A percentile compares a stretch with the other conserved stretches of the same genome.
Conservation (phyloP, 2,329 filamentous ascomycete genomes). For the Diaporthe longicolla region DNA sequence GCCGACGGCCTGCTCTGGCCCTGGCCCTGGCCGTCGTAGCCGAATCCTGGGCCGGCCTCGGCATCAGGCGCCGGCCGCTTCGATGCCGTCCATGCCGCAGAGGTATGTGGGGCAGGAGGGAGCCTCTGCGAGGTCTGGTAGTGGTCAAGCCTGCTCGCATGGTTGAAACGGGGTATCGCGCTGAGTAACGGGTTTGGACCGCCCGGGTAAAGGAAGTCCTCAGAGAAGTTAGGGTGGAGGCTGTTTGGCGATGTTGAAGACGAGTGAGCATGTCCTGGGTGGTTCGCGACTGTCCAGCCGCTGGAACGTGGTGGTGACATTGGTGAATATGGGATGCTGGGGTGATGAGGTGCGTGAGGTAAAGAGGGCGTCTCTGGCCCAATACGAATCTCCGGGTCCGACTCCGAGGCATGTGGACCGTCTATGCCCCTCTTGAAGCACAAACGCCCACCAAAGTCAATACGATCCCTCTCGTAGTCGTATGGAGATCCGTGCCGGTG, state of each 20-base stretch:
- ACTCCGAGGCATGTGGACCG: constrained; percentile 58
- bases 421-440: constrained; percentile 46
- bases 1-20: constrained; percentile 44
- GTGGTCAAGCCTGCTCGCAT: constrained; percentile 32
- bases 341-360: constrained; percentile 28
- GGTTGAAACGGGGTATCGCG: constrained; percentile 58
- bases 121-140: constrained; percentile 36
- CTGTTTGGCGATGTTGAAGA: constrained; percentile 30
- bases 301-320: constrained; percentile 37
- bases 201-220: constrained; percentile 45
- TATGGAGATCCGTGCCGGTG: constrained; percentile 37
- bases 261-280: constrained; percentile 35
- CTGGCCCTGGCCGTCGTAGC: constrained; percentile 43
- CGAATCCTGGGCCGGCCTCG: constrained; percentile 44
- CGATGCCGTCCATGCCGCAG: constrained; percentile 12
- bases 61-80: constrained; percentile 46
- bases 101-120: constrained; percentile 16
- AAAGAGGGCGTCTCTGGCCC: constrained; percentile 44
- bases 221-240: constrained; percentile 42
- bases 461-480: constrained; percentile 42
- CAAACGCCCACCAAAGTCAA: constrained; percentile 48
- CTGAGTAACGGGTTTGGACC: constrained; percentile 59
- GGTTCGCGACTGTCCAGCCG: constrained; percentile 48
- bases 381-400: constrained; percentile 49
- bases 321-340: constrained; percentile 36